Evolutionary conservation across 2,329 filamentous ascomycete species (phyloP), one percentile per base, ranked within the genome.

Genomic region (Ceratocystis albifundus): DNA sequence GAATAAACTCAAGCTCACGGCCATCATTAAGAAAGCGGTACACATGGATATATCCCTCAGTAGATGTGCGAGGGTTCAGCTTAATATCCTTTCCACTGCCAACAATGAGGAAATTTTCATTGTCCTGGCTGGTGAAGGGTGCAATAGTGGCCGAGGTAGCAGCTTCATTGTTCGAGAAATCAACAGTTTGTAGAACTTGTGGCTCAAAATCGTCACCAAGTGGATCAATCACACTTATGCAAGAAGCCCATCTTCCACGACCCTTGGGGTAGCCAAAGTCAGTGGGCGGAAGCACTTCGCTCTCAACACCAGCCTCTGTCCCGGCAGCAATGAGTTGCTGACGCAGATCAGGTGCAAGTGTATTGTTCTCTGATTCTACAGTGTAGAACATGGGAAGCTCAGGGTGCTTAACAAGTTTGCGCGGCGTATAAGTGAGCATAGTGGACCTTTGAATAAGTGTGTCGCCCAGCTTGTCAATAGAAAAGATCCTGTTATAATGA

Each of bases 21-120:
- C 95, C 95, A 69, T 90, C 85, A 62, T 95, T 88, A 64, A 88
- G 84, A 74, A 99, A 90, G 53, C 90, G 86, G 75, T 96, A 99
- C 30, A 97, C 88, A 72, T 96, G 90, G 45, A 99, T 89, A 71
- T 88, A 96, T 0, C 93, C 94, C 69, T 86, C 86, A 0, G 82
- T 85, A 70, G 84, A 92, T 64, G 86, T 87, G 63, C 87, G 83
- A 8, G 92, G 91, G 69, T 82, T 89, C 67, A 92, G 82, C 17
- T 87, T 80, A 80, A 97, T 86, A 74, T 99, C 89, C 75, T 96
- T 96, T 1, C 88, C 93, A 1, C 93, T 96, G 63, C 94, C 95
- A 22, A 99, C 90, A 3, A 96, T 83, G n/a, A 99, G 80, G 77
- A 96, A 99, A 17, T 83, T 84, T 73, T 97, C 92, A 71, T 90